Evolutionary conservation across 2,329 filamentous ascomycete genomes (phyloP), one percentile per base, ranked within the genome.

Genomic region (Xylariaceae sp.): DNA sequence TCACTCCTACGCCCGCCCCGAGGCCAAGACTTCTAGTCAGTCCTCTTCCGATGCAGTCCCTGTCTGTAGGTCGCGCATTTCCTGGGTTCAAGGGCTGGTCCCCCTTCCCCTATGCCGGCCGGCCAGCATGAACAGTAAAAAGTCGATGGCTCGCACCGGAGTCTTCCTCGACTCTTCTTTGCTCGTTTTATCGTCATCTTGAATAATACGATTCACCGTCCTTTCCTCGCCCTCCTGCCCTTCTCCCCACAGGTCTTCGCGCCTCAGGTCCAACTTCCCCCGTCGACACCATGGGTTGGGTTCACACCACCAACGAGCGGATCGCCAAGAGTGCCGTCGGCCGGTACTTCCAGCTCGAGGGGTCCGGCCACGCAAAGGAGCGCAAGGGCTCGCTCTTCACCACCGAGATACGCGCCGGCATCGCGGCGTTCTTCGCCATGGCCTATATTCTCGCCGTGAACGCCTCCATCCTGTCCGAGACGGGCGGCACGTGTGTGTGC

Each of bases 371-470:
- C 76, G 85, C 74, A 50, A 78, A 73, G 54, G 83, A 87, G 63
- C 80, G 87, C 39, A 84, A 87, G 59, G 83, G 83, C 17, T 84
- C 87, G 24, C 74, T 76, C 54, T 94, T 94, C 69, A 80, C 87
- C 56, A 94, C 88, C 37, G 89, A 95, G 67, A 72, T 94, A 40
- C 83, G 89, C 47, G 89, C 86, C 44, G 89, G 89, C 36, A 67
- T 94, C 29, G 87, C 87, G 19, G 89, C 86, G 15, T 79, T 78
- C 58, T 78, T 79, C 56, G 75, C 77, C 17, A 83, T 83, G 82
- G 79, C 80, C 39, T 84, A 83, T 36, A 61, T 61, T 33, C 46
- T 61, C 22, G 57, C 58, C 11, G 58, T 61, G 12, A 60, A 61
- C 36, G 48, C 57, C 2, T 57, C 56, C 38, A 59, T 61, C 38